These are phyloP conservation scores for Penicillium sp. DNA, from an alignment of 2,329 filamentous ascomycete genomes.

Conservation along the genomic window DNA sequence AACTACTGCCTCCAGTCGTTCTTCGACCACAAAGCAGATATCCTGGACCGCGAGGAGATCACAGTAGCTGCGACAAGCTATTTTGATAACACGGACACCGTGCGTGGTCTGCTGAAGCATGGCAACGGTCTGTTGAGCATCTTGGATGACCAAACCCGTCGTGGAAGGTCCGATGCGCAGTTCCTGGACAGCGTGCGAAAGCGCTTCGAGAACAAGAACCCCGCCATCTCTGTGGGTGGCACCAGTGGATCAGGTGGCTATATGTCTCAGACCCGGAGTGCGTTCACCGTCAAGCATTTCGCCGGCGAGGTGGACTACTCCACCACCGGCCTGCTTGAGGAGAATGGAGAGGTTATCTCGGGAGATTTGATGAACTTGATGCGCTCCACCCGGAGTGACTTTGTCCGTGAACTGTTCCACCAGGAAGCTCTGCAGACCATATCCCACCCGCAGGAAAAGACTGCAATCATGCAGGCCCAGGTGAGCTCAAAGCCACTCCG, in stretches of 20 bases:
- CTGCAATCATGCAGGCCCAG: conserved; percentile 90
- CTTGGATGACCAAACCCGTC: conserved; percentile 89
- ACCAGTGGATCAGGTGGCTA: conserved; percentile 84
- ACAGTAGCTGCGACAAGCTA: conserved; percentile 88
- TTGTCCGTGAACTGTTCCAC: conserved; percentile 88
- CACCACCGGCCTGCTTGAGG: conserved; percentile 80
- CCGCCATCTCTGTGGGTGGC: conserved; percentile 76
- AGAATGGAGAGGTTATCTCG: conserved; percentile 94
- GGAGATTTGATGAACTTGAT: conserved; percentile 95
- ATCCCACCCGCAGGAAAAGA: conserved; percentile 86
- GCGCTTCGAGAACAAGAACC: conserved; percentile 91
- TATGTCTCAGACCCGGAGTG: conserved; percentile 69
- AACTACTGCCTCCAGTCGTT: conserved; percentile 93
- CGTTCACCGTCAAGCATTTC: conserved; percentile 91
- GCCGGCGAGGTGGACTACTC: conserved; percentile 96
- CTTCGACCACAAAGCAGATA: conserved; percentile 89
- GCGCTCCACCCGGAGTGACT: conserved; percentile 80
- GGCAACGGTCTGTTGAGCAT: conserved; percentile 93
- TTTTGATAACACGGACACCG: conserved; percentile 95
- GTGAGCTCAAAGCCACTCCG: conserved; percentile 94
- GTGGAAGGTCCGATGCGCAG: conserved; percentile 83
- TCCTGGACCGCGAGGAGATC: conserved; percentile 92
- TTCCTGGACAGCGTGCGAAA: conserved; percentile 87
- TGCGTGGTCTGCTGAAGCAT: conserved; percentile 84
- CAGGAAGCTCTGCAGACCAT: conserved; percentile 91